Conservation (phyloP, 2,329 filamentous ascomycete species). For the Talaromyces pinophilus region DNA sequence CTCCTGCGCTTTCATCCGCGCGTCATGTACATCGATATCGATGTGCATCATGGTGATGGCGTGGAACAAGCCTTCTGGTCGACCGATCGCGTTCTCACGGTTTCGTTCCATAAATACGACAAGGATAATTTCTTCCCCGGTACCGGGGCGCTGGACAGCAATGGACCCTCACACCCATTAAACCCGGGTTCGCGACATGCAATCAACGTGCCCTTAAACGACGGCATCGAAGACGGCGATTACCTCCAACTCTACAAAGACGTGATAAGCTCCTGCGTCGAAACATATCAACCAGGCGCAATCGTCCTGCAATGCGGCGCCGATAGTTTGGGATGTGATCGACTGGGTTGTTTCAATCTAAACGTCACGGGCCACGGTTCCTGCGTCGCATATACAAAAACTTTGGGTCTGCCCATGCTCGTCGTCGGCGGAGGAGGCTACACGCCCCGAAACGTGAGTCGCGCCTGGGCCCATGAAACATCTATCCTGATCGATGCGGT, state of each 20-base stretch:
- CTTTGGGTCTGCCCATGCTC: slow-evolving; percentile 75
- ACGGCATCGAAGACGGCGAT: slow-evolving; percentile 87
- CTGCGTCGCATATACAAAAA: slow-evolving; percentile 88
- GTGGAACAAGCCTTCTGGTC: slow-evolving; percentile 91
- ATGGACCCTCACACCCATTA: slow-evolving; percentile 76
- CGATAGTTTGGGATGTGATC: slow-evolving; percentile 89
- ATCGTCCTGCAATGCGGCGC: slow-evolving; percentile 96
- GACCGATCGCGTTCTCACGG: slow-evolving; percentile 84
- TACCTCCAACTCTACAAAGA: slow-evolving; percentile 83
- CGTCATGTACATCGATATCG: slow-evolving; percentile 92
- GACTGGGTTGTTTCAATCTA: slow-evolving; percentile 92
- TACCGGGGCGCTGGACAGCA: slow-evolving; percentile 83
- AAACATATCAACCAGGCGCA: slow-evolving; percentile 81
- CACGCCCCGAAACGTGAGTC: slow-evolving; percentile 92
- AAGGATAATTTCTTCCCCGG: slow-evolving; percentile 83
- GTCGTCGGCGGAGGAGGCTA: slow-evolving; percentile 95
- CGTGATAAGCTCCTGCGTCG: slow-evolving; percentile 75
- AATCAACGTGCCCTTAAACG: slow-evolving; percentile 85
- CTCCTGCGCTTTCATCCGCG: slow-evolving; percentile 78
- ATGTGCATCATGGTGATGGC: slow-evolving; percentile 88
- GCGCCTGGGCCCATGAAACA: slow-evolving; percentile 96
- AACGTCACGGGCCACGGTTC: slow-evolving; percentile 92
- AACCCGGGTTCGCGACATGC: slow-evolving; percentile 88
- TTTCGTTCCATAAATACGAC: slow-evolving; percentile 97
- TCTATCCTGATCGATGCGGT: slow-evolving; percentile 79